Evolutionary conservation across 768 basidiomycete genomes (phyloP).

Genomic region (Rhodotorula graminis): DNA sequence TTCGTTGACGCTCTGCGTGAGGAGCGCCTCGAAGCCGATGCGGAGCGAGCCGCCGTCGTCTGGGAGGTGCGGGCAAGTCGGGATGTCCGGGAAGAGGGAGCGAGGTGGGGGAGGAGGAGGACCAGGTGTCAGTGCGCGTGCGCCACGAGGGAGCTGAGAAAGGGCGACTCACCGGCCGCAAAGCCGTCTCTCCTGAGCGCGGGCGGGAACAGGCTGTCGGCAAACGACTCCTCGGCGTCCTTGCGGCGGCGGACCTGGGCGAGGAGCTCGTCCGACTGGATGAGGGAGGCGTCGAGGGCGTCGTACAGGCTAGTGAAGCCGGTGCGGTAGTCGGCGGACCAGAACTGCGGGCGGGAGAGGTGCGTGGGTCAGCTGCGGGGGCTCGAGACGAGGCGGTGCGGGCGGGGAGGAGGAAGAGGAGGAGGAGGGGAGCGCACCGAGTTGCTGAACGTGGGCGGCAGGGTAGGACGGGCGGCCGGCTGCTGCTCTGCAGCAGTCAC

Average conservation of each 20-base stretch:
- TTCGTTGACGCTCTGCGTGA: constrained; percentile 28
- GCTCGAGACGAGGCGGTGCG: not conserved
- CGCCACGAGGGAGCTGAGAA: not conserved
- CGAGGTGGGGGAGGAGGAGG: not conserved
- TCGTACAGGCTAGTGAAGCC: constrained; percentile 17
- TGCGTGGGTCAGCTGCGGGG: not conserved
- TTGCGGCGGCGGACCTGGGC: not conserved
- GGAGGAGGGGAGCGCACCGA: not conserved
- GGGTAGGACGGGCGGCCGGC: not conserved
- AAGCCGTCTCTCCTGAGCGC: constrained; percentile 16
- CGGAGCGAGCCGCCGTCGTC: constrained; percentile 33
- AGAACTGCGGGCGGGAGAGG: constrained; percentile 17
- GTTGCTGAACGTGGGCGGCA: constrained; percentile 29
- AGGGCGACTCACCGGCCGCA: not conserved
- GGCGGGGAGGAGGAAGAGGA: not conserved
- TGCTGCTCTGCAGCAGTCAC: not conserved
- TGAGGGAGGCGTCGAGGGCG: not conserved
- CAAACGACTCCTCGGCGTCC: not conserved
- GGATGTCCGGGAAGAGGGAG: not conserved
- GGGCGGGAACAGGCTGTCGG: constrained; percentile 5
- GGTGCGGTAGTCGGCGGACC: constrained; percentile 30
- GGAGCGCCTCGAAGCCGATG: constrained; percentile 31
- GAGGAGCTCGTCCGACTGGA: constrained; percentile 19
- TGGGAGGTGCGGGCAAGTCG: not conserved
- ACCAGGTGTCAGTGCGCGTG: not conserved